These are phyloP conservation scores for Apiotrichum gracile DNA, from an alignment of 1,284 basidiomycete species.

Conservation along the genomic window DNA sequence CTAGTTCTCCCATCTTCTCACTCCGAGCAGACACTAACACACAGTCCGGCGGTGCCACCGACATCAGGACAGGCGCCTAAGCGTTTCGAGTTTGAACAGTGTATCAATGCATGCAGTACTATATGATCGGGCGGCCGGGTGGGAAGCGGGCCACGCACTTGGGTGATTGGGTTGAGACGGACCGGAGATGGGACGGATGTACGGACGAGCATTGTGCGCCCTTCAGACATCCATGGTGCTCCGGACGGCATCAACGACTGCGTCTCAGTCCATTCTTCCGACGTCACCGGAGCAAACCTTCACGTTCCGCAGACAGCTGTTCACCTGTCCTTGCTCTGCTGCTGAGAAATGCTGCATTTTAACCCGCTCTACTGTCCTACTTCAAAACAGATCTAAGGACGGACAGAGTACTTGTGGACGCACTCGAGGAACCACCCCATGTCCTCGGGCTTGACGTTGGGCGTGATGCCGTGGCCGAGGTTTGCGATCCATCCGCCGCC, in stretches of 20 bases:
- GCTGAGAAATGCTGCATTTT: background rate
- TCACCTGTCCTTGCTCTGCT: too few relatives aligned
- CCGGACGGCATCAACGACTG: too few relatives aligned
- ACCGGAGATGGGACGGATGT: too few relatives aligned
- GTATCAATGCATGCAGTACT: slow-evolving; percentile 2
- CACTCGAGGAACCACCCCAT: slow-evolving; percentile 84
- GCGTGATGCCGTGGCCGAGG: slow-evolving; percentile 93
- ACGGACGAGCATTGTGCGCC: too few relatives aligned
- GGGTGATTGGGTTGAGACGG: too few relatives aligned
- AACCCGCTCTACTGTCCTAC: background rate
- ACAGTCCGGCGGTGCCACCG: slow-evolving; percentile 65
- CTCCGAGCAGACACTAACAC: slow-evolving; percentile 1
- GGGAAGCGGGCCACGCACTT: too few relatives aligned
- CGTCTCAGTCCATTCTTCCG: too few relatives aligned
- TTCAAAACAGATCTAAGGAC: background rate
- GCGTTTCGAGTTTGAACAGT: background rate
- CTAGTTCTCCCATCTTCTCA: background rate
- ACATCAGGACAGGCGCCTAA: slow-evolving; percentile 33
- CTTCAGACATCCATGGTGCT: too few relatives aligned
- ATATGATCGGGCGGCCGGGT: background rate
- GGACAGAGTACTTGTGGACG: slow-evolving; percentile 65
- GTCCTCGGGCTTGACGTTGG: slow-evolving; percentile 89
- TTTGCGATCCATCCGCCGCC: slow-evolving; percentile 85
- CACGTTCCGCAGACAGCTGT: too few relatives aligned
- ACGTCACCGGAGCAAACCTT: too few relatives aligned